Evolutionary conservation across 2,329 filamentous ascomycete species (phyloP), one percentile per base, ranked within the genome.

Genomic region (Aureobasidium musti): DNA sequence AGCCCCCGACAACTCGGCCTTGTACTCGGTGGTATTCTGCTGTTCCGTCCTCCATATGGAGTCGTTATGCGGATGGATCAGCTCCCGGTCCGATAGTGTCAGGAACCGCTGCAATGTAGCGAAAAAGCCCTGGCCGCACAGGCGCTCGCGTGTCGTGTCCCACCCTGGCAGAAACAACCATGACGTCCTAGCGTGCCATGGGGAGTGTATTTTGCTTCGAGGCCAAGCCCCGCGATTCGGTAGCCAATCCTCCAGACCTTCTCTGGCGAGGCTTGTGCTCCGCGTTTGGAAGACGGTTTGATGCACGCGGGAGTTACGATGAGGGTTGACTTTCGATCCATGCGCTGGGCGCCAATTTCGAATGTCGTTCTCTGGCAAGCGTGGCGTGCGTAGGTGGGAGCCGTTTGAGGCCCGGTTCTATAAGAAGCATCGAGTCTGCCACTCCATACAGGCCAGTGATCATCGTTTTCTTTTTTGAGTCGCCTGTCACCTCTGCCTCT

Each of bases 171-270:
- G 59, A 63, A 63, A 50, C 59, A 63, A 14, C 21, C 30, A 61
- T 61, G 57, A 61, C 57, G 57, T 61, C 30, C 43, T 61, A 61
- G 57, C 57, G 57, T 61, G 57, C 57, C 57, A 49, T 61, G 57
- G 57, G 57, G 57, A 61, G 35, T 8, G n/a, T 35, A 4, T 28
- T 60, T 39, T 41, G 14, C 30, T 14, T 41, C 17, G 1, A 3
- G 21, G 59, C 59, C 59, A 63, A 63, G 59, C 59, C 59, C 45
- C 59, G 8, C 59, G 43, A 63, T 37, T 37, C 57, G 41, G 57
- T 23, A 37, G 39, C 28, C 28, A 26, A 37, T 47, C 43, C 57
- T 49, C 43, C 39, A 49, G 45, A 61, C 30, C 57, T 45, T 37
- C 30, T 49, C n/a, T 33, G 6, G 23, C 28, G 43, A 61, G 17